These are phyloP conservation scores for Sphagnurus paluster DNA, from an alignment of 1,284 basidiomycete genomes.

Conservation along the genomic window DNA sequence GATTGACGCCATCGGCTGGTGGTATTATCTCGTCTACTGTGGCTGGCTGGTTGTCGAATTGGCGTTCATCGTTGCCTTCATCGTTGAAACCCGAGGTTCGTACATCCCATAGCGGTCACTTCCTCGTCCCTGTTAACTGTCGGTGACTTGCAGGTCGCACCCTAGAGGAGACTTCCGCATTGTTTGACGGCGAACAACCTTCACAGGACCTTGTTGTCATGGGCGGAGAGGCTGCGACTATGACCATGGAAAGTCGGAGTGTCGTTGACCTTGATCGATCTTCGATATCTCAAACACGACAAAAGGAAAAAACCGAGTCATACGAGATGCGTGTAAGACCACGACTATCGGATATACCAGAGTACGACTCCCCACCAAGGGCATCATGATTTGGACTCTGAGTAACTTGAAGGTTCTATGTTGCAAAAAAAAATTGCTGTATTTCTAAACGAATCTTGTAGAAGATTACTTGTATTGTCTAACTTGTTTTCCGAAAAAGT, in stretches of 20 bases:
- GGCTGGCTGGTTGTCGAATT: conserved; percentile 62
- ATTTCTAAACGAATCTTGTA: not conserved
- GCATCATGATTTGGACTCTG: conserved; percentile 13
- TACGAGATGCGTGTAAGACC: conserved; percentile 18
- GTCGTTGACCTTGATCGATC: conserved; percentile 14
- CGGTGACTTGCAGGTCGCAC: conserved; percentile 45
- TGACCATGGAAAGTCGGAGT: conserved; percentile 35
- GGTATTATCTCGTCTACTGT: conserved; percentile 66
- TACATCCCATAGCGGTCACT: not conserved
- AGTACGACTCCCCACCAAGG: conserved; percentile 4
- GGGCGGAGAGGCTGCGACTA: conserved; percentile 53
- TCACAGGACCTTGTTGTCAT: conserved; percentile 44
- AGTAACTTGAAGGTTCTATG: no score
- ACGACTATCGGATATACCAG: conserved; percentile 4
- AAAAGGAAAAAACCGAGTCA: conserved; percentile 17
- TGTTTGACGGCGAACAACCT: conserved; percentile 60
- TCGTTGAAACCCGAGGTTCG: conserved; percentile 63
- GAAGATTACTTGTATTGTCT: not conserved
- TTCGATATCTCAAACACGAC: conserved; percentile 14
- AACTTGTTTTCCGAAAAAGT: not conserved
- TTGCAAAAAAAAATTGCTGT: conserved; percentile 2
- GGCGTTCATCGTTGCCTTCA: conserved; percentile 52
- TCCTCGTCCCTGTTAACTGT: conserved; percentile 2
- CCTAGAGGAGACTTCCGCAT: conserved; percentile 64
- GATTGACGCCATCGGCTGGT: conserved; percentile 64